Evolutionary conservation across 2,329 filamentous ascomycete species (phyloP), one percentile per base, ranked within the genome.

Genomic region (Neophaeococcomyces mojaviensis): DNA sequence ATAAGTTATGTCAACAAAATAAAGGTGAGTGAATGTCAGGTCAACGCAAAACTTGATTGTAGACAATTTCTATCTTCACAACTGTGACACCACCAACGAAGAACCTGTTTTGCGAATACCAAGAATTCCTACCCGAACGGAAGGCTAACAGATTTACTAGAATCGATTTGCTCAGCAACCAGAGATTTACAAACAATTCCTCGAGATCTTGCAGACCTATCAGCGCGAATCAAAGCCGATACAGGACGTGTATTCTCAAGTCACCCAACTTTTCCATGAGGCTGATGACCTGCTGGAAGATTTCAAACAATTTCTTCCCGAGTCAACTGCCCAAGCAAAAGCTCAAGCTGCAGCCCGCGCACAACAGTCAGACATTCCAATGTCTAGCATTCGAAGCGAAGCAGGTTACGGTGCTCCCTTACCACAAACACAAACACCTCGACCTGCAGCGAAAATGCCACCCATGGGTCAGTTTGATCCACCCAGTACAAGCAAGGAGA

Each of bases 1-100:
- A 98, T 98, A 53, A 97, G 89, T 64, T 98, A 98, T 60, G 92
- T 98, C 45, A 98, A 98, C 64, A 98, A 98, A 70, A 98, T 98
- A 60, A 98, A 98, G 82, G 89, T 92, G 69, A 64, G 77, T 49
- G 19, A 30, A 16, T 12, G 18, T 28, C 24, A 33, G 26, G n/a
- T 38, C n/a, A 3, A 26, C 26, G n/a, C 19, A 20, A 38, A 4
- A 20, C 12, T 16, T 38, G n/a, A 6, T 22, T 22, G 35, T n/a
- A 20, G 20, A 9, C 9, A 10, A 9, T 13, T 13, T 4, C 15
- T 4, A 6, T 6, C 5, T 38, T 19, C 15, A 38, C 15, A 20
- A 5, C 6, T 6, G 9, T 7, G 8, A 5, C 10, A 12, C n/a
- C 19, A 7, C 7, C n/a, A n/a, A n/a, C n/a, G n/a, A 16, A 18